Percentiles rank a stretch among this genome's conserved stretches.
These are phyloP conservation scores for Dioscorea cayenensis DNA, from an alignment of 116 monocot species.

Conservation along the genomic window DNA sequence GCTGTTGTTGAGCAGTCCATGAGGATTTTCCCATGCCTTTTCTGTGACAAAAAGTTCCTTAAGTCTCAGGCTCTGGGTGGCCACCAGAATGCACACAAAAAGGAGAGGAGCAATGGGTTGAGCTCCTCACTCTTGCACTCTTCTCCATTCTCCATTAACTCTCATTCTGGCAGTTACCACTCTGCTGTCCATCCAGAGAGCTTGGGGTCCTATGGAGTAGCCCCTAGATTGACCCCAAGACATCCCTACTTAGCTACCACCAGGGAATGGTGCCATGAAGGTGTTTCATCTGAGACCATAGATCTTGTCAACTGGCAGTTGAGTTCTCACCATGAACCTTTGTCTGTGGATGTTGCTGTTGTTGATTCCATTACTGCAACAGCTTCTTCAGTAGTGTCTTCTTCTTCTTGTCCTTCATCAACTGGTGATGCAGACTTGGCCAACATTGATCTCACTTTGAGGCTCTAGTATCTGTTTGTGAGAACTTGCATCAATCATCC, in stretches of 20 bases:
- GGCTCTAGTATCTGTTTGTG: background rate
- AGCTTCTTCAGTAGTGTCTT: background rate
- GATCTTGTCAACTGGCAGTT: slow-evolving; percentile 8
- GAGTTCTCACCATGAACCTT: background rate
- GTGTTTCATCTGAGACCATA: background rate
- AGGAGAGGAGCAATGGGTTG: slow-evolving; percentile 55
- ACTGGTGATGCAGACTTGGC: background rate
- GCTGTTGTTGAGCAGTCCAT: slow-evolving; percentile 7
- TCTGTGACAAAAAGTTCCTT: slow-evolving; percentile 90
- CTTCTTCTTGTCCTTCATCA: slow-evolving; percentile 1
- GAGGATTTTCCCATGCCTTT: slow-evolving; percentile 79
- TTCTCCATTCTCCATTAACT: background rate
- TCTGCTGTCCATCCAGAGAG: background rate
- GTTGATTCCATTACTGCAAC: too few relatives aligned
- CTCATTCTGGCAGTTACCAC: slow-evolving; percentile 2
- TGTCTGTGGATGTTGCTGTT: too few relatives aligned
- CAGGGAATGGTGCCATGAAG: background rate
- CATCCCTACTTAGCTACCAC: background rate
- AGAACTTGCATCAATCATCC: too few relatives aligned
- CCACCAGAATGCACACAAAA: slow-evolving; percentile 97
- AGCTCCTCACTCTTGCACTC: slow-evolving; percentile 8
- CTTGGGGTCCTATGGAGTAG: background rate
- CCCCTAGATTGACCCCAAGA: background rate
- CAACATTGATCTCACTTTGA: slow-evolving; percentile 5
- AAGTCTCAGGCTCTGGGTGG: slow-evolving; percentile 92